Conservation (phyloP, 805 yeast species). For the Nakazawaea peltata region DNA sequence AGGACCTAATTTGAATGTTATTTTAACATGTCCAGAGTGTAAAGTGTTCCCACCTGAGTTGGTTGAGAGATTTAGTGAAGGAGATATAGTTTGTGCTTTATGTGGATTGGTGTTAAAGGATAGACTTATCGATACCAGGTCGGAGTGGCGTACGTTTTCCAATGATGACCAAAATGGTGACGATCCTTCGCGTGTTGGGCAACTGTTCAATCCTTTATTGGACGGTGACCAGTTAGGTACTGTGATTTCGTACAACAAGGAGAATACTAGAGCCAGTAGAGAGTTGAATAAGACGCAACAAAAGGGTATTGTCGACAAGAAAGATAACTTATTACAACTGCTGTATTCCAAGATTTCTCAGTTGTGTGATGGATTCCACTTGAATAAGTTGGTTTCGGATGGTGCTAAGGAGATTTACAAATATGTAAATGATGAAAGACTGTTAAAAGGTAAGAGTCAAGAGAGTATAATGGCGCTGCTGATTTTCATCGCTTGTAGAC, state of each 20-base stretch:
- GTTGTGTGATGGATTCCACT: constrained; percentile 93
- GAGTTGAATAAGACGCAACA: constrained; percentile 89
- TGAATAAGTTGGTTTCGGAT: constrained; percentile 93
- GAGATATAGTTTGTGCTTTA: constrained; percentile 96
- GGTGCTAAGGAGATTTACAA: constrained; percentile 96
- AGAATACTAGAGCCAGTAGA: constrained; percentile 78
- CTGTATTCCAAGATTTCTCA: constrained; percentile 89
- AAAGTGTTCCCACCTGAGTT: constrained; percentile 92
- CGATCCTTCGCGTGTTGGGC: constrained; percentile 99
- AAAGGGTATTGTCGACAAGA: constrained; percentile 75
- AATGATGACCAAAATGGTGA: constrained; percentile 98
- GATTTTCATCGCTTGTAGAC: constrained; percentile 88
- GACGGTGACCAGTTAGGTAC: constrained; percentile 91
- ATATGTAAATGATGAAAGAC: constrained; percentile 78
- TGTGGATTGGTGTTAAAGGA: constrained; percentile 94
- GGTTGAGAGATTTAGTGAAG: constrained; percentile 92
- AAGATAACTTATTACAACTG: constrained; percentile 78
- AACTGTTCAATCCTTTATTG: constrained; percentile 85
- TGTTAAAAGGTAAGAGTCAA: constrained; percentile 82
- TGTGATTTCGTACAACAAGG: constrained; percentile 81
- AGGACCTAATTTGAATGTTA: constrained; percentile 83
- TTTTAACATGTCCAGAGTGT: constrained; percentile 92
- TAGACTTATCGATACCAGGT: constrained; percentile 86
- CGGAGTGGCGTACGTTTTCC: constrained; percentile 98
- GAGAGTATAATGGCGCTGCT: constrained; percentile 97